Evolutionary conservation across 2,329 filamentous ascomycete genomes (phyloP).

Genomic region (Fusarium sp.): DNA sequence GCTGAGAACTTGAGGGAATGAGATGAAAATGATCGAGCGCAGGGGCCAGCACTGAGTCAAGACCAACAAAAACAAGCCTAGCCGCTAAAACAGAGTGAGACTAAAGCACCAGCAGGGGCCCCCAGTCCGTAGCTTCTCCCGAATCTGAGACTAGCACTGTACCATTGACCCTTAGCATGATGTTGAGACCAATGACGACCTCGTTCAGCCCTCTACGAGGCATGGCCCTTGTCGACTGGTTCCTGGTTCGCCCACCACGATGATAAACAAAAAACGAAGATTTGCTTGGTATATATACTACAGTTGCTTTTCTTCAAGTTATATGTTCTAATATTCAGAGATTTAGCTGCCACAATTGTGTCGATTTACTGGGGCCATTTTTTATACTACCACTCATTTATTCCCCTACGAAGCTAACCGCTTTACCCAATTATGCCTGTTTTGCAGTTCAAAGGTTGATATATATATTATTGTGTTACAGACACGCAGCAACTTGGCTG

Average conservation of each 20-base stretch:
- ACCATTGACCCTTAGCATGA: too few relatives aligned
- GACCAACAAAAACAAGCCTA: conserved; percentile 6
- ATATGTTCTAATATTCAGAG: neutral
- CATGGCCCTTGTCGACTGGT: too few relatives aligned
- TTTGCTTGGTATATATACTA: neutral
- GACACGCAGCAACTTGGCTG: neutral
- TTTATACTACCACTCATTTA: neutral
- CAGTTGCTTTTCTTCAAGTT: neutral
- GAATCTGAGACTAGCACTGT: too few relatives aligned
- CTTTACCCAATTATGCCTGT: neutral
- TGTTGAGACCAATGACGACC: too few relatives aligned
- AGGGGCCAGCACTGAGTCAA: conserved; percentile 6
- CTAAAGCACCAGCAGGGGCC: conserved; percentile 5
- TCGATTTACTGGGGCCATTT: neutral
- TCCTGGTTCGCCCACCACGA: too few relatives aligned
- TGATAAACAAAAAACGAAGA: too few relatives aligned
- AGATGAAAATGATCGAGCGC: conserved; percentile 23
- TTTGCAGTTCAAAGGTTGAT: neutral
- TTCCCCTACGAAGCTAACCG: neutral
- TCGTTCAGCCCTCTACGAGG: too few relatives aligned
- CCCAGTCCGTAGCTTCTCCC: conserved; percentile 24
- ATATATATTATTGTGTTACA: neutral
- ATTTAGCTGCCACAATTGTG: neutral
- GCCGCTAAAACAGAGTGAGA: conserved; percentile 12
- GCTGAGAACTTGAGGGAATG: too few relatives aligned